Evolutionary conservation across 352 stramenopile genomes (phyloP), one percentile per base, ranked within the genome.

Genomic region (Globisporangium paddicum): DNA sequence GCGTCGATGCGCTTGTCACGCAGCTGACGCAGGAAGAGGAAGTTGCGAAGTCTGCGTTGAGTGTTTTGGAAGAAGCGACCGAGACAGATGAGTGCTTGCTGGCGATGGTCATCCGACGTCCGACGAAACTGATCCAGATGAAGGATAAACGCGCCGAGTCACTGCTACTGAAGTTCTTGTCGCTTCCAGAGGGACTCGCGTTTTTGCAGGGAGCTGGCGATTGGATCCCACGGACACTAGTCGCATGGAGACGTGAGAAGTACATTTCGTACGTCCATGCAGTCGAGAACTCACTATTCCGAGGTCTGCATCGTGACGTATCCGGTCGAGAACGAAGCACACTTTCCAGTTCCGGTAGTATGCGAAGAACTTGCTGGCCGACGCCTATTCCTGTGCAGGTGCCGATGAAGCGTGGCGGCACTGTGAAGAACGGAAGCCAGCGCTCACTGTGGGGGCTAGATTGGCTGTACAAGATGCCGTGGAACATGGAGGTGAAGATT

Each of bases 401-500:
- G 0, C 86, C 83, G 0, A 87, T 89, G 65, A 92, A 93, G 55
- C 79, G 84, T 55, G 83, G 82, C 26, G 81, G 73, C 53, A 85
- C 72, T 16, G 71, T 77, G 47, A 91, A 86, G 68, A 67, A 75
- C 28, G 75, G 69, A 14, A 86, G 73, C 49, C 81, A 90, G 34
- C 71, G 81, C 0, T 90, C 80, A 8, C 62, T 90, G 13, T 96
- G 86, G 85, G 84, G 82, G 14, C 69, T 96, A 4, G 86, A 96
- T 57, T 96, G 86, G 86, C 71, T 96, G 2, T 96, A 94, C 58
- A 85, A 86, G 47, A 94, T 96, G 85, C 86, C 86, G 3, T 96
- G 86, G 86, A 96, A 96, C 53, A 96, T 96, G 82, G 86, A 96
- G 62, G 86, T 96, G 40, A 96, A 96, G 67, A 93, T 96, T 58